phyloP scores from a whole-genome alignment of 345 rosid genomes.

The Ricinus communis region DNA sequence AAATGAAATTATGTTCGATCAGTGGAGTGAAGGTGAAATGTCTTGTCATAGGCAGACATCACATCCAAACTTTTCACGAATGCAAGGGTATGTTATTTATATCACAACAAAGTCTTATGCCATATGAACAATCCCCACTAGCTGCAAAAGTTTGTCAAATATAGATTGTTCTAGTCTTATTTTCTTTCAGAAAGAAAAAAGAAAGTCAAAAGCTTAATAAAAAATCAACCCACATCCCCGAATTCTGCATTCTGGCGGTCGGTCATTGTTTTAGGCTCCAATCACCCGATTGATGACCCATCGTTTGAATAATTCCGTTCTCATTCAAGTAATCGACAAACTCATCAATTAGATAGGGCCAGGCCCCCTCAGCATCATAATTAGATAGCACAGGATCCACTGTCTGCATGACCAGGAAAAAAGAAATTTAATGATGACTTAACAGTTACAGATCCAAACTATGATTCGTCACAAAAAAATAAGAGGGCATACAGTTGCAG shows the following conservation, averaged over 20 bases:
- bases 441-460: too few species aligned
- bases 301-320: background rate
- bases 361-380: slow-evolving; percentile 92
- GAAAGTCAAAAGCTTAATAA: background rate
- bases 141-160: background rate
- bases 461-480: too few species aligned
- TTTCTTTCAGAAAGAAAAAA: background rate
- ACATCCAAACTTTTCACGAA: too few species aligned
- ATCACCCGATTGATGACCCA: background rate
- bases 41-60: too few species aligned
- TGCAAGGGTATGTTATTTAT: too few species aligned
- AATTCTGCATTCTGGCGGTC: background rate
- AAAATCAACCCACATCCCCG: background rate
- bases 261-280: slow-evolving; percentile 8
- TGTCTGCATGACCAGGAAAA: slow-evolving; percentile 22
- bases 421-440: background rate
- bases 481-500: too few species aligned
- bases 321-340: slow-evolving; percentile 85
- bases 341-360: slow-evolving; percentile 98
- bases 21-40: too few species aligned
- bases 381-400: slow-evolving; percentile 66
- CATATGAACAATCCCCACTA: background rate
- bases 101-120: background rate
- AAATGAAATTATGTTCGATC: too few species aligned
- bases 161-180: background rate